Evolutionary conservation across 2,329 filamentous ascomycete genomes (phyloP), one percentile per base, ranked within the genome.

Genomic region (Aspergillus proliferans): DNA sequence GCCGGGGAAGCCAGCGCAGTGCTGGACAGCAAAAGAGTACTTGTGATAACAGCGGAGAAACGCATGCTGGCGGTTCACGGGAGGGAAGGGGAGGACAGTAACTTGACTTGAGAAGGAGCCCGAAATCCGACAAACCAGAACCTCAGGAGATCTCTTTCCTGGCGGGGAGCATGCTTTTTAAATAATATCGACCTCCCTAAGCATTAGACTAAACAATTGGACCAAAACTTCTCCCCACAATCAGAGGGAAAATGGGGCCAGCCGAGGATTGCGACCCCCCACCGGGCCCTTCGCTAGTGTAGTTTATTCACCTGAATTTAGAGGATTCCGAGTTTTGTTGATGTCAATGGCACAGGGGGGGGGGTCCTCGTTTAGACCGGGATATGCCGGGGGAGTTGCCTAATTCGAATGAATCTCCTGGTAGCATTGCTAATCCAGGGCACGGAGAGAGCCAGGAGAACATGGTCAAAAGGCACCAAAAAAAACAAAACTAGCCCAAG

Each of bases 21-120:
- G 49, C 57, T 52, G 33, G 57, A 60, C 41, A 60, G 57, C 53
- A 60, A 47, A 42, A 60, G 46, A 43, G 41, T 43, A 28, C 52
- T 51, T 8, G 57, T 52, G 45, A 60, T 21, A 34, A 58, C 34
- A 24, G 53, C 47, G 46, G 55, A 58, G 50, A 60, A 54, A 55
- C 57, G 58, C 58, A 60, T 60, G 34, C 43, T 57, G 47, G 43
- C 34, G 24, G 45, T 53, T 50, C 48, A 52, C 52, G 48, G 26
- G 26, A 6, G 47, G 46, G 43, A 24, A 10, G 15, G 38, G 38
- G 48, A 50, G 51, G 44, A 53, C 49, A 55, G 52, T 49, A 55
- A 44, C 18, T 51, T 36, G 53, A 58, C 51, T 42, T 50, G 18
- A 40, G 18, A 40, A 19, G 10, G 38, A 21, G 18, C 15, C 38